Conservation (phyloP, 2,329 filamentous ascomycete species). For the Capronia americana region DNA sequence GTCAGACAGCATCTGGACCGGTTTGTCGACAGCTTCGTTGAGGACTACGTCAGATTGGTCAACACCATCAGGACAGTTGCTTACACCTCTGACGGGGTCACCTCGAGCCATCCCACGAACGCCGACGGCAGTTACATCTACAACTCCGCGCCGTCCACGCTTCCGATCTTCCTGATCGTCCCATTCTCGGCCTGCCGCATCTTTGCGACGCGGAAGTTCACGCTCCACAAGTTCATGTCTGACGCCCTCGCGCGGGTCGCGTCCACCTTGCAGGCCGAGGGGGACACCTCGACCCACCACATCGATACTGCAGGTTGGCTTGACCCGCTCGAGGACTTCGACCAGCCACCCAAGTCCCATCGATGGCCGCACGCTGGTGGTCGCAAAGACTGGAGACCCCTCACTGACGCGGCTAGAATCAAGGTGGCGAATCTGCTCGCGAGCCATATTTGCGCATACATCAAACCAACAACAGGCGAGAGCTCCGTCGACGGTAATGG, state of each 20-base stretch:
- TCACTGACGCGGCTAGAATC: neutral
- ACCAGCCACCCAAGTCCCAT: constrained; percentile 32
- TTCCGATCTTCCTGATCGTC: constrained; percentile 49
- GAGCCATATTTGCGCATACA: constrained; percentile 47
- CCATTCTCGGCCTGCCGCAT: constrained; percentile 46
- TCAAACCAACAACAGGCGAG: constrained; percentile 16
- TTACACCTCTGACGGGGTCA: constrained; percentile 38
- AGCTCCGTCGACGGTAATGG: neutral
- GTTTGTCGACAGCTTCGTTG: constrained; percentile 29
- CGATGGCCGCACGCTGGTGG: constrained; percentile 38
- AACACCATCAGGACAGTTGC: constrained; percentile 43
- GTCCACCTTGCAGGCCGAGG: constrained; percentile 44
- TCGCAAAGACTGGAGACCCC: neutral
- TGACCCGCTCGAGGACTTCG: constrained; percentile 38
- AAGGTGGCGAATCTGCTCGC: constrained; percentile 48
- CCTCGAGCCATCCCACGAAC: constrained; percentile 6
- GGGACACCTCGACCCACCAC: constrained; percentile 48
- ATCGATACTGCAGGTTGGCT: constrained; percentile 52
- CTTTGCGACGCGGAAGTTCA: constrained; percentile 42
- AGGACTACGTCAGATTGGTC: constrained; percentile 45
- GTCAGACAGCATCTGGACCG: constrained; percentile 16
- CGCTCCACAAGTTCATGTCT: constrained; percentile 23
- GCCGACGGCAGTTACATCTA: constrained; percentile 35
- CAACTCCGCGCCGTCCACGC: constrained; percentile 38
- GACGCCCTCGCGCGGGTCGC: constrained; percentile 39